phyloP scores from a whole-genome alignment of 2,329 filamentous ascomycete species.

The Chrysosporium keratinophilum region DNA sequence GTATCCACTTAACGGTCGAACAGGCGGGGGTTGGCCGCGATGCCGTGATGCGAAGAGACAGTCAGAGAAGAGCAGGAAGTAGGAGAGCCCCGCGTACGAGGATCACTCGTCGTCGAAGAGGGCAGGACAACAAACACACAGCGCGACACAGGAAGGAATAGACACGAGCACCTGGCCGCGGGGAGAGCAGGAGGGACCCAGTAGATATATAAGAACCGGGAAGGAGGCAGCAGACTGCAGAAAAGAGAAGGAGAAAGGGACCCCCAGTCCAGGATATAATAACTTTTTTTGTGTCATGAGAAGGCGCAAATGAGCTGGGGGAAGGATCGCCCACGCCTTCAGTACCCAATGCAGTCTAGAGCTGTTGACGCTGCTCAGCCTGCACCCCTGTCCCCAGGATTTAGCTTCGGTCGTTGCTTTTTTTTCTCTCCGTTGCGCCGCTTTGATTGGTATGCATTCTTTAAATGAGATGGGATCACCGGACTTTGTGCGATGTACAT shows the following conservation, averaged over 20 bases:
- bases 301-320: no score
- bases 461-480: no score
- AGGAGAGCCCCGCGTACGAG: no score
- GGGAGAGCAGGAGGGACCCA: no score
- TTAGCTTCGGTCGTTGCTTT: not conserved
- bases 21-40: not conserved
- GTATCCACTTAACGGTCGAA: not conserved
- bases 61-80: not conserved
- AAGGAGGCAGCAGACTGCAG: not conserved
- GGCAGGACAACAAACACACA: no score
- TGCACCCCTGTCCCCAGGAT: not conserved
- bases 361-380: not conserved
- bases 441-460: no score
- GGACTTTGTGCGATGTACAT: no score
- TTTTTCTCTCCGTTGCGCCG: not conserved
- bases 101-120: no score
- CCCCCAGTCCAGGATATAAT: no score
- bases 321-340: no score
- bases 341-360: no score
- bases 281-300: not conserved
- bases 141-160: no score
- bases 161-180: not conserved
- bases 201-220: not conserved
- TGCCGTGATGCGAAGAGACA: not conserved
- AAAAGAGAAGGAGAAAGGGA: not conserved